These are phyloP conservation scores for Botrytis fragariae DNA, from an alignment of 2,329 filamentous ascomycete species.

Conservation along the genomic window DNA sequence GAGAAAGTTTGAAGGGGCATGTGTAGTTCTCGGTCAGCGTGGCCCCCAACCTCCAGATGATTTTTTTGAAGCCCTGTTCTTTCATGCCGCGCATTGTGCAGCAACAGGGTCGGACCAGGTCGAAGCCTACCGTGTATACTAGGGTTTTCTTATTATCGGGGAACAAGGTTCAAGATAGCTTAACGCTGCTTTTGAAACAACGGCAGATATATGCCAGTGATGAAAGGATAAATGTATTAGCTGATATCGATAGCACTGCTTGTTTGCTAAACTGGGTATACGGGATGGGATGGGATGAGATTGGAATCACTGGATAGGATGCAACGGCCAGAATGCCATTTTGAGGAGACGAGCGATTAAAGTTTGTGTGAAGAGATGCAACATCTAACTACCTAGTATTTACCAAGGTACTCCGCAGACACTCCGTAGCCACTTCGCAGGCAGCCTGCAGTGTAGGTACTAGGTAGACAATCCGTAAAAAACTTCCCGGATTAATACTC, in stretches of 20 bases:
- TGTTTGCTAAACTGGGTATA: neutral
- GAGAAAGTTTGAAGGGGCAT: neutral
- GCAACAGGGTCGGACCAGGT: slow-evolving; percentile 6
- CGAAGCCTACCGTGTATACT: slow-evolving; percentile 1
- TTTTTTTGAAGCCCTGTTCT: slow-evolving; percentile 3
- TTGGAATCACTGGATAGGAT: neutral
- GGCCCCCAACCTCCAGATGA: slow-evolving; percentile 12
- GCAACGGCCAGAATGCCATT: neutral
- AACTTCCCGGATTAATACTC: neutral
- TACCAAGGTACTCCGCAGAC: neutral
- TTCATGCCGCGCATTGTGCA: slow-evolving; percentile 18
- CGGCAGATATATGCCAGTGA: slow-evolving; percentile 11
- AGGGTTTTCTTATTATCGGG: slow-evolving; percentile 6
- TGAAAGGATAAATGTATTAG: neutral
- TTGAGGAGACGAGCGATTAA: neutral
- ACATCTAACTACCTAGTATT: neutral
- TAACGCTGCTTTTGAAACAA: slow-evolving; percentile 18
- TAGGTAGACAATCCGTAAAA: neutral
- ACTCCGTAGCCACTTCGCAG: neutral
- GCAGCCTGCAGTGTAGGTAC: neutral
- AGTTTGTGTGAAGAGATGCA: neutral
- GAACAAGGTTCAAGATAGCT: slow-evolving; percentile 14
- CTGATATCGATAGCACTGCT: neutral
- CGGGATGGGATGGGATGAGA: neutral
- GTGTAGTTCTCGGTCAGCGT: neutral